phyloP scores from a whole-genome alignment of 495 filamentous ascomycete species.

The Hypoxylon lienhwacheense region DNA sequence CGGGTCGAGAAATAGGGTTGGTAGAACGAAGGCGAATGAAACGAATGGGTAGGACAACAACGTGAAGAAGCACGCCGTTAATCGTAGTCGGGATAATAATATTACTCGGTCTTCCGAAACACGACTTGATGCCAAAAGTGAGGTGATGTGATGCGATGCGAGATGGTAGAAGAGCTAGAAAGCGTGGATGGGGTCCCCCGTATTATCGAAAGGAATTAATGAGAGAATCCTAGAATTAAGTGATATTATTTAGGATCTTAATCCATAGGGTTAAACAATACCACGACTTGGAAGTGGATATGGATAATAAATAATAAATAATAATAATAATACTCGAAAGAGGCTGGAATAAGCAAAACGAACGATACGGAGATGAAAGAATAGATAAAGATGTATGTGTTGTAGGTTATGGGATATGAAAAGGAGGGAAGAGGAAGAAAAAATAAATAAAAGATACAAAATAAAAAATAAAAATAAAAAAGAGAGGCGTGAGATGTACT shows the following conservation, averaged over 20 bases:
- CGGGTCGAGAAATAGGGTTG: too few relatives aligned
- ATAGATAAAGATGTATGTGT: too few relatives aligned
- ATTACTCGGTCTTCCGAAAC: conserved; percentile 26
- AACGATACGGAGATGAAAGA: conserved; percentile 18
- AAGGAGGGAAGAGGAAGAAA: conserved; percentile 3
- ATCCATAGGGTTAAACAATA: conserved; percentile 14
- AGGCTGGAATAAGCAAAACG: conserved; percentile 23
- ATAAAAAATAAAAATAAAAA: conserved; percentile 2
- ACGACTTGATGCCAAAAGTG: conserved; percentile 23
- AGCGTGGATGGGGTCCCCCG: conserved; percentile 17
- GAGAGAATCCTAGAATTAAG: conserved; percentile 24
- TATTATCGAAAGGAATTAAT: conserved; percentile 25
- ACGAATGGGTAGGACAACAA: conserved; percentile 16
- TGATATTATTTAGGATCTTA: conserved; percentile 25
- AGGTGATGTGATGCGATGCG: conserved; percentile 15
- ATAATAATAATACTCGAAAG: too few relatives aligned
- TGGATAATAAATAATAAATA: conserved; percentile 5
- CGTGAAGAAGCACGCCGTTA: conserved; percentile 24
- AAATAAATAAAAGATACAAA: conserved; percentile 2
- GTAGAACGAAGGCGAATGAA: conserved; percentile 16
- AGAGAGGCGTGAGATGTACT: conserved; percentile 15
- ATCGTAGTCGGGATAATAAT: conserved; percentile 18
- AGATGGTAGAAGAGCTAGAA: conserved; percentile 1
- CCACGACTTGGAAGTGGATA: conserved; percentile 13
- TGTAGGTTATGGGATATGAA: too few relatives aligned